phyloP scores from a whole-genome alignment of 2,329 filamentous ascomycete genomes.

The Penicillium sp. region DNA sequence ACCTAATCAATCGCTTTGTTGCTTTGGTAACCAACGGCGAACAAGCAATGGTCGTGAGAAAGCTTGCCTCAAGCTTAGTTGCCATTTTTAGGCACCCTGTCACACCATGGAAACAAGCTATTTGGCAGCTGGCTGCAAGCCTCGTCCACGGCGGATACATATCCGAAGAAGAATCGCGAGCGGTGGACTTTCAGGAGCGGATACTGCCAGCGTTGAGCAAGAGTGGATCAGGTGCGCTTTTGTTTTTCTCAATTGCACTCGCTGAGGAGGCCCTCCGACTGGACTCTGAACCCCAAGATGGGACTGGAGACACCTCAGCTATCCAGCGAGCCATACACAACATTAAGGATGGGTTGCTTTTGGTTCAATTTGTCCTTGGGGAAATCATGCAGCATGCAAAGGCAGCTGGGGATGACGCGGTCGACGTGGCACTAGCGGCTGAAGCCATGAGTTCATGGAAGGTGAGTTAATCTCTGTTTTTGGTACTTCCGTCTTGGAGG shows the following conservation, averaged over 20 bases:
- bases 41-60: conserved; percentile 42
- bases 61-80: conserved; percentile 48
- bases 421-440: conserved; percentile 25
- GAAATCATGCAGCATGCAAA: conserved; percentile 28
- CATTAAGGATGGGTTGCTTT: conserved; percentile 36
- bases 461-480: conserved; percentile 24
- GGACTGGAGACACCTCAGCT: conserved; percentile 4
- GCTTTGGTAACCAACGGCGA: conserved; percentile 40
- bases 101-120: conserved; percentile 38
- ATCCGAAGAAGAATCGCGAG: conserved; percentile 32
- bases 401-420: conserved; percentile 18
- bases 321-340: conserved; percentile 28
- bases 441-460: conserved; percentile 40
- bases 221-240: conserved; percentile 34
- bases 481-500: no score
- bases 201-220: conserved; percentile 40
- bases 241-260: conserved; percentile 42
- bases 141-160: conserved; percentile 40
- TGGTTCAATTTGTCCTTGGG: conserved; percentile 31
- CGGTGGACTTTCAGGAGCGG: conserved; percentile 29
- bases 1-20: conserved; percentile 45
- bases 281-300: conserved; percentile 18
- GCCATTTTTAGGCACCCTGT: conserved; percentile 44
- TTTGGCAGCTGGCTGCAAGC: conserved; percentile 40
- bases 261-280: conserved; percentile 39